Evolutionary conservation across 768 basidiomycete species (phyloP).

Genomic region (Serendipita sp.): DNA sequence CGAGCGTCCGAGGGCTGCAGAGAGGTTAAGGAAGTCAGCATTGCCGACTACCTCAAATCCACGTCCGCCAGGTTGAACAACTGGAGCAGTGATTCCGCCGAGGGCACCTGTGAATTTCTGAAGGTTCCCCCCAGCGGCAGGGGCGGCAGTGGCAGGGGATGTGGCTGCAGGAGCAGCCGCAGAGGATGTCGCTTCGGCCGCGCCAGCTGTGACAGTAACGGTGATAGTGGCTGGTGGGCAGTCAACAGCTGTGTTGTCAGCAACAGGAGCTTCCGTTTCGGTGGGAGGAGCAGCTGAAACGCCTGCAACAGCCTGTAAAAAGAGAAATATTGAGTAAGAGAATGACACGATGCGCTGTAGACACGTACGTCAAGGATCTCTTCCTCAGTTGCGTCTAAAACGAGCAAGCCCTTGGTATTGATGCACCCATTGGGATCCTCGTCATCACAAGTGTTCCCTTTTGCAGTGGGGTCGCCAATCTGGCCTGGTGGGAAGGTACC

Average conservation of each 20-base stretch:
- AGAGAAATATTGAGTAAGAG: neutral
- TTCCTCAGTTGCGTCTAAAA: constrained; percentile 37
- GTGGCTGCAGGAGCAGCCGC: constrained; percentile 9
- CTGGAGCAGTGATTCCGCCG: constrained; percentile 30
- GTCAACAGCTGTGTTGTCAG: neutral
- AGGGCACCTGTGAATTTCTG: constrained; percentile 38
- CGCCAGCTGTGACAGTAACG: constrained; percentile 9
- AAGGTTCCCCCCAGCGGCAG: constrained; percentile 23
- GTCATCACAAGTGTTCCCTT: constrained; percentile 41
- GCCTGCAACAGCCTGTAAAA: constrained; percentile 10
- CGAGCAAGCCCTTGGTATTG: constrained; percentile 43
- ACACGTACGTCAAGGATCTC: constrained; percentile 35
- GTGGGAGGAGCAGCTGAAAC: constrained; percentile 5
- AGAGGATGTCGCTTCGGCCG: constrained; percentile 1
- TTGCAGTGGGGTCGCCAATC: constrained; percentile 34
- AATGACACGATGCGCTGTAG: neutral
- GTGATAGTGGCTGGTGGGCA: constrained; percentile 6
- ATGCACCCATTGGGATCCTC: constrained; percentile 44
- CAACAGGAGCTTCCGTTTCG: neutral
- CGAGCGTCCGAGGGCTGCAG: constrained; percentile 37
- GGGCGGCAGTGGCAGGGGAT: constrained; percentile 8
- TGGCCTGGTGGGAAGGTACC: constrained; percentile 49
- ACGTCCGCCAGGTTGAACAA: constrained; percentile 29
- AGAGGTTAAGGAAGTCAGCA: constrained; percentile 29
- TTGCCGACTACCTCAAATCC: constrained; percentile 35